These are phyloP conservation scores for Hyaloscypha bicolor DNA, from an alignment of 495 filamentous ascomycete genomes.

Conservation along the genomic window DNA sequence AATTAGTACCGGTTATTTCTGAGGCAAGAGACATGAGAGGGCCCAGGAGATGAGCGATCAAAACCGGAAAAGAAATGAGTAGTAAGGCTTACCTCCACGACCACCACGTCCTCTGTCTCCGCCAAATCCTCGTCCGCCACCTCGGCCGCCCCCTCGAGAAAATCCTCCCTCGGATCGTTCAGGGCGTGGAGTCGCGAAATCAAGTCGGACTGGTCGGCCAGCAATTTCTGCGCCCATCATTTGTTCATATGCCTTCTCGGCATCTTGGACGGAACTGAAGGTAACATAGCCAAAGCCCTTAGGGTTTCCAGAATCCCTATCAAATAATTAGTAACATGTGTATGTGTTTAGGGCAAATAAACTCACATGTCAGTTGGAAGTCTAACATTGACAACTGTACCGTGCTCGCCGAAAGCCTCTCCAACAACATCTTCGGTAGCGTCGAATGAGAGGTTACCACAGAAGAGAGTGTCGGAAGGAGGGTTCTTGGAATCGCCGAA, in stretches of 20 bases:
- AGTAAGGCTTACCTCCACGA: too few species aligned
- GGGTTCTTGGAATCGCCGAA: constrained; percentile 79
- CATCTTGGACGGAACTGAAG: constrained; percentile 82
- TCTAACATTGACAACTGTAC: constrained; percentile 73
- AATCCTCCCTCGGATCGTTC: constrained; percentile 52
- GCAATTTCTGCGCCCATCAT: constrained; percentile 76
- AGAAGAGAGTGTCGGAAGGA: constrained; percentile 84
- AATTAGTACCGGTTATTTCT: too few species aligned
- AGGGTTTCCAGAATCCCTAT: constrained; percentile 74
- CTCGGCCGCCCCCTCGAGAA: constrained; percentile 50
- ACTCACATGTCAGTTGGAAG: constrained; percentile 83
- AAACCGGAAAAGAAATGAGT: too few species aligned
- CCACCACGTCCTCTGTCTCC: constrained; percentile 47
- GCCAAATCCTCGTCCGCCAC: constrained; percentile 60
- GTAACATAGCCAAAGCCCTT: constrained; percentile 97
- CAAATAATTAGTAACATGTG: constrained; percentile 39
- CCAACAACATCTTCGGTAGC: constrained; percentile 74
- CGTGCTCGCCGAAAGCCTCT: constrained; percentile 73
- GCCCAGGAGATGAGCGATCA: too few species aligned
- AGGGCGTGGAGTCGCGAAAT: constrained; percentile 81
- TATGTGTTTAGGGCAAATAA: background rate
- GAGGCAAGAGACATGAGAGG: too few species aligned
- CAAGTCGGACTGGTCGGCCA: constrained; percentile 82
- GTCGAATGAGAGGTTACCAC: constrained; percentile 90
- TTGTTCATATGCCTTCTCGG: constrained; percentile 71